Conservation (phyloP, 2,329 filamentous ascomycete genomes). For the Paraphaeosphaeria minitans region DNA sequence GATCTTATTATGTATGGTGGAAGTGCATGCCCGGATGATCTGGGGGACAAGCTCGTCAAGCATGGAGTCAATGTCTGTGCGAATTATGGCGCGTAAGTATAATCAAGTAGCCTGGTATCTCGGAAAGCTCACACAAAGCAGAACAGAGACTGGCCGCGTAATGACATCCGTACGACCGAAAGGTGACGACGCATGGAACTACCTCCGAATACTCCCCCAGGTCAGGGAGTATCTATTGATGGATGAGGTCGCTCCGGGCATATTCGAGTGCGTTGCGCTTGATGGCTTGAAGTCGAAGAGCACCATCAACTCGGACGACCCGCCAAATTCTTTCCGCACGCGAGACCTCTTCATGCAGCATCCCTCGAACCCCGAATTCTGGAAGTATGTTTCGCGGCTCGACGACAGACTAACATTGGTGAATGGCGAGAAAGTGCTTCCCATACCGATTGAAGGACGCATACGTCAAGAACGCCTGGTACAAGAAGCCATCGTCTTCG, state of each 20-base stretch:
- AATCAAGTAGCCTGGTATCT: too few relatives aligned
- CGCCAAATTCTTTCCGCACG: conserved; percentile 54
- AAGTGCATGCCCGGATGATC: conserved; percentile 62
- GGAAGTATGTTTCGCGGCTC: conserved; percentile 54
- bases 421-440: conserved; percentile 58
- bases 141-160: conserved; percentile 65
- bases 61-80: conserved; percentile 61
- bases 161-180: conserved; percentile 63
- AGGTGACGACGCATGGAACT: conserved; percentile 66
- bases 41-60: conserved; percentile 60
- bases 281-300: conserved; percentile 46
- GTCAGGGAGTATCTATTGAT: conserved; percentile 52
- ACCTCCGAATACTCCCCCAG: conserved; percentile 53
- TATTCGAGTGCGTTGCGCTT: conserved; percentile 50
- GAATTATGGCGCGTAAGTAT: conserved; percentile 62
- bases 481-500: conserved; percentile 63
- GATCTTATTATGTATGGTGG: conserved; percentile 64
- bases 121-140: conserved; percentile 24
- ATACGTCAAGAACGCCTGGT: conserved; percentile 60
- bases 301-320: conserved; percentile 52
- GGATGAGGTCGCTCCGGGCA: conserved; percentile 42
- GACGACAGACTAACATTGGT: conserved; percentile 56
- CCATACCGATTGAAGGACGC: conserved; percentile 58
- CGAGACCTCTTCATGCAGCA: conserved; percentile 56
- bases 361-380: conserved; percentile 50